Percentiles rank a stretch among this genome's conserved stretches.
phyloP scores from a whole-genome alignment of 2,329 filamentous ascomycete species.

The Celoporthe dispersa region DNA sequence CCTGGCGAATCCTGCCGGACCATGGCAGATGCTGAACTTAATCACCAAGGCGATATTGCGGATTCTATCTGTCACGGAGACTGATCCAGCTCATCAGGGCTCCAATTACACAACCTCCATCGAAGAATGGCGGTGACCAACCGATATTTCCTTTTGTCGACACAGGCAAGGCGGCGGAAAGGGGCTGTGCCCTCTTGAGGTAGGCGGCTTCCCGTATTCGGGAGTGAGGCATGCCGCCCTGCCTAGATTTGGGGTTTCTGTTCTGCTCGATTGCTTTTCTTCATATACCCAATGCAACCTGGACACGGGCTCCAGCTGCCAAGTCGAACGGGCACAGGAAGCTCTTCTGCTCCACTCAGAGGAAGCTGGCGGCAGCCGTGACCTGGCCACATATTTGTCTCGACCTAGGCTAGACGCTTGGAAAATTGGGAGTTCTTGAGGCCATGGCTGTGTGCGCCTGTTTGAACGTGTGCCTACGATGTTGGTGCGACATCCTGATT shows the following conservation, averaged over 20 bases:
- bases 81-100: neutral
- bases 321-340: neutral
- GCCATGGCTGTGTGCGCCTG: neutral
- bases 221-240: neutral
- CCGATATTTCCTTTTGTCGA: conserved; percentile 19
- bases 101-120: neutral
- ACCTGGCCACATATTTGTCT: neutral
- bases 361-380: neutral
- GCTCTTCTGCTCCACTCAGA: too few relatives aligned
- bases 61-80: neutral
- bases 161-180: conserved; percentile 12
- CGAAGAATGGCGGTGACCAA: neutral
- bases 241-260: neutral
- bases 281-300: conserved; percentile 29
- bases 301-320: neutral
- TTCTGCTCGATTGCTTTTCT: conserved; percentile 16
- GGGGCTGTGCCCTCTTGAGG: conserved; percentile 20
- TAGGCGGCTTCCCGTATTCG: neutral
- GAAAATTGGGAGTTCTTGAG: neutral
- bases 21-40: neutral
- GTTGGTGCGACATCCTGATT: neutral
- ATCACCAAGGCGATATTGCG: neutral
- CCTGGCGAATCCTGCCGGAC: neutral
- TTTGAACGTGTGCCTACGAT: neutral
- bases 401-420: neutral